Percentiles rank a stretch among this genome's conserved stretches.
These are phyloP conservation scores for Zymoseptoria tritici DNA, from an alignment of 2,329 filamentous ascomycete genomes.

Conservation along the genomic window DNA sequence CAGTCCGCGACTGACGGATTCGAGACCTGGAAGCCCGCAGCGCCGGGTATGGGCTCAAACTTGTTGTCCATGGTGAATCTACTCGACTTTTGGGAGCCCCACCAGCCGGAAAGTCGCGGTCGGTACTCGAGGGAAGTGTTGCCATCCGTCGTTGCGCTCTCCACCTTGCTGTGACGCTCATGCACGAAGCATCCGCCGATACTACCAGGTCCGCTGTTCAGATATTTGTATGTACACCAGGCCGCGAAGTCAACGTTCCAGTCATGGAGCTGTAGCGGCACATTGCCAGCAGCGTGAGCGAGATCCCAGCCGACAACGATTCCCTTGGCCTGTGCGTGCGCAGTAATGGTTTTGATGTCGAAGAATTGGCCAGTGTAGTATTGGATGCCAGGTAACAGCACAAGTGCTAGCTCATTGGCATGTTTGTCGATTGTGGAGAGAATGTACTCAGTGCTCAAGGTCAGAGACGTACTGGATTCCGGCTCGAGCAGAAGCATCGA, in stretches of 20 bases:
- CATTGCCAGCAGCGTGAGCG: conserved; percentile 79
- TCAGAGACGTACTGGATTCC: conserved; percentile 47
- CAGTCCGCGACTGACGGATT: conserved; percentile 77
- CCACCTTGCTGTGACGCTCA: conserved; percentile 59
- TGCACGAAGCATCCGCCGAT: conserved; percentile 80
- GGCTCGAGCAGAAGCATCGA: conserved; percentile 67
- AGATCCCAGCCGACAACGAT: conserved; percentile 81
- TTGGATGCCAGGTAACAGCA: conserved; percentile 80
- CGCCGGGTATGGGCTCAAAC: conserved; percentile 71
- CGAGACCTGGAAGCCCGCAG: conserved; percentile 74
- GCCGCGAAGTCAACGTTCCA: conserved; percentile 88
- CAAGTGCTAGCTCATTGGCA: conserved; percentile 62
- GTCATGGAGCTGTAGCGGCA: conserved; percentile 69
- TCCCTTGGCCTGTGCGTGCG: conserved; percentile 62
- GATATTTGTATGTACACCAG: conserved; percentile 94
- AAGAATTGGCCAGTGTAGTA: conserved; percentile 89
- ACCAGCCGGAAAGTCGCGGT: conserved; percentile 74
- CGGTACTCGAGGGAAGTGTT: conserved; percentile 42
- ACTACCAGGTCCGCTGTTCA: conserved; percentile 75
- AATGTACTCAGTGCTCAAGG: conserved; percentile 64
- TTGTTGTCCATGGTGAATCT: conserved; percentile 77
- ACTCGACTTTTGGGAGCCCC: conserved; percentile 68
- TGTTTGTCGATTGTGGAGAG: conserved; percentile 67
- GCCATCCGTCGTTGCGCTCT: conserved; percentile 23
- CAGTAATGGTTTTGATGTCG: conserved; percentile 73